Evolutionary conservation across 108 stramenopile genomes (phyloP), one percentile per base, ranked within the genome.

Genomic region (Cyclotella cryptica): DNA sequence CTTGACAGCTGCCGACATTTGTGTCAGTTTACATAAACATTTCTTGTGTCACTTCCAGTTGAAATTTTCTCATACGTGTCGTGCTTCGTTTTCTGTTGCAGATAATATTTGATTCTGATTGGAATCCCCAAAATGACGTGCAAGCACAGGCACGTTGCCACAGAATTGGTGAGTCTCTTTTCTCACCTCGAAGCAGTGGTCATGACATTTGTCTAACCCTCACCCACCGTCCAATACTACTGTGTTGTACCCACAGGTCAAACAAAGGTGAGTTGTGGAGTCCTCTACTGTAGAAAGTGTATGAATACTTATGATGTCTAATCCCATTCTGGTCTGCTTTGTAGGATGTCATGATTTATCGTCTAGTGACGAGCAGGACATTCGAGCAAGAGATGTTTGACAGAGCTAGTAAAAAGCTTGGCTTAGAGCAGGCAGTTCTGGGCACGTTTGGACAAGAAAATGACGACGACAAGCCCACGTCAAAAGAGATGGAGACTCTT

Each of bases 101-200:
- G 62, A 90, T 90, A 60, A 94, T 96, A 54, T 93, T 92, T 71
- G 92, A 96, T 74, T 89, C 88, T 66, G 99, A 99, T 75, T 99
- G 99, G 99, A 99, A 99, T 76, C 99, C 99, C 22, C 99, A 99
- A 86, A 98, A 98, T 78, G 99, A 99, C 78, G 97, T 98, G 15
- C 99, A 99, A 82, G 99, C 98, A 18, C 96, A 97, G 84, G 98
- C 97, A 14, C 91, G 98, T 59, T 98, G 97, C 65, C 99, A 99
- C 85, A 92, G 99, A 62, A 98, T 99, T 65, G 99, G 99, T n/a
- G 97, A 98, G 83, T 96, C 95, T 71, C 58, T 24, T 1, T 18
- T 14, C 35, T 69, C 3, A 57, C 22, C 43, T 21, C 2, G 24
- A 27, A 3, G 55, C 4, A 58, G 6, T 19, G n/a, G 3, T 51